phyloP scores from a whole-genome alignment of 306 rosid species.

The Castanea sativa region DNA sequence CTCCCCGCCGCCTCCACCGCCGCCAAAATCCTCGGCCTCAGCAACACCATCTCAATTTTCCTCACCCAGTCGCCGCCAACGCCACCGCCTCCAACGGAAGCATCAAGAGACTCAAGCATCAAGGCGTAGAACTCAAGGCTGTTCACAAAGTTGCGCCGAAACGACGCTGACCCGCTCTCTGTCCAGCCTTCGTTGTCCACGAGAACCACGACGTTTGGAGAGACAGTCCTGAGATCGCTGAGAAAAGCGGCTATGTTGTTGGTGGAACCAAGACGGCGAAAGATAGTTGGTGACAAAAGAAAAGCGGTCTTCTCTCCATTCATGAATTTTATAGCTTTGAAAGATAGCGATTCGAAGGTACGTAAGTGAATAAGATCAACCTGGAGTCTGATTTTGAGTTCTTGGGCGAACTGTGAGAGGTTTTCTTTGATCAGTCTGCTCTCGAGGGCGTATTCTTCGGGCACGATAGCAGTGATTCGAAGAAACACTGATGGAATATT shows the following conservation, averaged over 20 bases:
- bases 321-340: conserved; percentile 60
- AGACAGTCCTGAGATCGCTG: conserved; percentile 45
- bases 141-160: conserved; percentile 55
- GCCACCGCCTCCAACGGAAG: conserved; percentile 38
- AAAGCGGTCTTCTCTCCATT: conserved; percentile 75
- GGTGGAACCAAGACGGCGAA: conserved; percentile 51
- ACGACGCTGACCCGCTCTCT: conserved; percentile 45
- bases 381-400: conserved; percentile 61
- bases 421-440: conserved; percentile 54
- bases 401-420: conserved; percentile 72
- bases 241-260: conserved; percentile 35
- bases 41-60: conserved; percentile 52
- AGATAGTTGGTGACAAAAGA: conserved; percentile 58
- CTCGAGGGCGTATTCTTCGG: conserved; percentile 65
- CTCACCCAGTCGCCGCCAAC: conserved; percentile 56
- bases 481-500: conserved; percentile 35
- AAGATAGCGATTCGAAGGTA: conserved; percentile 54
- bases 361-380: conserved; percentile 50
- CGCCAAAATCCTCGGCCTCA: conserved; percentile 58
- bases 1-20: conserved; percentile 59
- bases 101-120: conserved; percentile 79
- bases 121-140: conserved; percentile 62
- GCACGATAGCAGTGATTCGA: conserved; percentile 67
- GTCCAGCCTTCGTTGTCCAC: conserved; percentile 69
- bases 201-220: conserved; percentile 66